phyloP scores from a whole-genome alignment of 257 asterid species.

The Plantago ovata region DNA sequence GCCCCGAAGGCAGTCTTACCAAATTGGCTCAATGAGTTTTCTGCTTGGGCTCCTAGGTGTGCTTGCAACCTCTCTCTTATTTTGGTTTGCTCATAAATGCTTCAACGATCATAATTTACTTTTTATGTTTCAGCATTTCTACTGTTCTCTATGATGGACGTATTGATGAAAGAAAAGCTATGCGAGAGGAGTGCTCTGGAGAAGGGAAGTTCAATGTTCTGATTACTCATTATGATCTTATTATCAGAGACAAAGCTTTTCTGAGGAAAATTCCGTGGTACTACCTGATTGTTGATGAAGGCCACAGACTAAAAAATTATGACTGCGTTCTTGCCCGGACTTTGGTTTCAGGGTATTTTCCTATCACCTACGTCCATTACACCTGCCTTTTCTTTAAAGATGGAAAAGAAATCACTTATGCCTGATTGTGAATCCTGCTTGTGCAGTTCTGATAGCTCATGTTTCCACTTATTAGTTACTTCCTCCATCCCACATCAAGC shows the following conservation, averaged over 20 bases:
- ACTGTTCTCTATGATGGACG: slow-evolving; percentile 97
- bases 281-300: slow-evolving; percentile 96
- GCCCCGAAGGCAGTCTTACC: slow-evolving; percentile 99
- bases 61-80: background rate
- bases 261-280: slow-evolving; percentile 87
- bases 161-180: slow-evolving; percentile 84
- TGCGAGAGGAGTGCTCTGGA: slow-evolving; percentile 82
- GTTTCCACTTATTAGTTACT: no score
- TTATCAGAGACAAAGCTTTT: slow-evolving; percentile 88
- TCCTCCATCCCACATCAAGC: no score
- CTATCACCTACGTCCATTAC: slow-evolving; percentile 14
- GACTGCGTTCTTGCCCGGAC: slow-evolving; percentile 96
- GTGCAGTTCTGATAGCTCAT: no score
- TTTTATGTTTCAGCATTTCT: slow-evolving; percentile 55
- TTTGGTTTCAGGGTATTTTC: slow-evolving; percentile 74
- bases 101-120: slow-evolving; percentile 26
- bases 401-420: background rate
- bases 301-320: slow-evolving; percentile 88
- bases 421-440: background rate
- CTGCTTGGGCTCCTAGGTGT: slow-evolving; percentile 93
- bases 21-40: slow-evolving; percentile 86
- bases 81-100: slow-evolving; percentile 26
- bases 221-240: slow-evolving; percentile 95
- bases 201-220: slow-evolving; percentile 93
- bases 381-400: slow-evolving; percentile 9